Percentiles rank a stretch among this genome's conserved stretches.
These are phyloP conservation scores for Saccharomycopsis sp. DNA, from an alignment of 805 yeast genomes.

Conservation along the genomic window DNA sequence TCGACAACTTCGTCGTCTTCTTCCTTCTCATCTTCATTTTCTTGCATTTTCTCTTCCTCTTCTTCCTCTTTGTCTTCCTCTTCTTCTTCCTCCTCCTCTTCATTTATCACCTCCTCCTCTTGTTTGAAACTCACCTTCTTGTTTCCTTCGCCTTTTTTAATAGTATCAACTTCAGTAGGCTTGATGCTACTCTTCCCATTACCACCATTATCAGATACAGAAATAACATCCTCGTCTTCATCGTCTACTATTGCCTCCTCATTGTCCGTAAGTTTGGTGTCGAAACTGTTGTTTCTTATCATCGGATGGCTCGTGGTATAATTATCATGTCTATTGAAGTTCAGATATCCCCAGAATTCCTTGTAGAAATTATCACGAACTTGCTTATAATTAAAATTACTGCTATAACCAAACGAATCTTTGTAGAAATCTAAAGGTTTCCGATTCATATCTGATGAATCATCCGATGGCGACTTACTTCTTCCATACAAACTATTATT, in stretches of 20 bases:
- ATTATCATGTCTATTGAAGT: neutral
- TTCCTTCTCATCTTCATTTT: neutral
- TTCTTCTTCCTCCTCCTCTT: neutral
- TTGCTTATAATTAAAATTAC: slow-evolving; percentile 12
- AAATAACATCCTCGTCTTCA: too few species aligned
- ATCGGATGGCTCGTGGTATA: neutral
- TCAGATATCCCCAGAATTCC: slow-evolving; percentile 13
- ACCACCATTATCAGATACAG: too few species aligned
- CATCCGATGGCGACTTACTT: slow-evolving; percentile 1
- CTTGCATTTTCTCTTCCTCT: neutral
- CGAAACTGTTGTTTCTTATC: neutral
- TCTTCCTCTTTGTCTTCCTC: neutral
- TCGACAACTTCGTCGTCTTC: slow-evolving; percentile 1
- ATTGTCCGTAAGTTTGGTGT: neutral
- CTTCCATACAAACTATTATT: neutral
- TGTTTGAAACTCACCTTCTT: neutral
- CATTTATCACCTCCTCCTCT: neutral
- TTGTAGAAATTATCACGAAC: slow-evolving; percentile 5
- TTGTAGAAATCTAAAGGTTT: slow-evolving; percentile 15
- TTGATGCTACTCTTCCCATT: too few species aligned
- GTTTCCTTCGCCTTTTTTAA: neutral
- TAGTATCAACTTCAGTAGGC: neutral
- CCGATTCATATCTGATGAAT: neutral
- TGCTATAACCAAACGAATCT: slow-evolving; percentile 15
- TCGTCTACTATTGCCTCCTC: neutral